These are phyloP conservation scores for Suillus sp. DNA, from an alignment of 768 basidiomycete species.

Conservation along the genomic window DNA sequence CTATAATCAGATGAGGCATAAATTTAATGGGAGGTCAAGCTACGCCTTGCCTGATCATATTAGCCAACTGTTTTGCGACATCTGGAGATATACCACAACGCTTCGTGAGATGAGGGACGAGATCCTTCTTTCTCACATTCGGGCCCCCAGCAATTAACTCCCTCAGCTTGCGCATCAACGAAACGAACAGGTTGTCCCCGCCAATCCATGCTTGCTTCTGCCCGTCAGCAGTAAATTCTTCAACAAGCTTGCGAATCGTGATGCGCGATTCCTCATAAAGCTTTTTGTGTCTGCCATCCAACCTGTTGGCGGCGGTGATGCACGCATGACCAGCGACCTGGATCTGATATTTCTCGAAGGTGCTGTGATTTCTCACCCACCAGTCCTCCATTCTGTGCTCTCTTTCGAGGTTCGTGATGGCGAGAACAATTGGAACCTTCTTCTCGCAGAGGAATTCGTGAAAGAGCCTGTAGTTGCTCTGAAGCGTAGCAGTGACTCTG, in stretches of 20 bases:
- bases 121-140: constrained; percentile 23
- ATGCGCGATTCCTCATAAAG: constrained; percentile 25
- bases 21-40: background rate
- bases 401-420: constrained; percentile 35
- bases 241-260: constrained; percentile 21
- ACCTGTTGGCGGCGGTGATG: constrained; percentile 33
- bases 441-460: constrained; percentile 40
- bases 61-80: constrained; percentile 16
- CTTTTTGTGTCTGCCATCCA: constrained; percentile 24
- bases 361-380: constrained; percentile 18
- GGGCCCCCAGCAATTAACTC: constrained; percentile 22
- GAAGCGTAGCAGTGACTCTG: constrained; percentile 37
- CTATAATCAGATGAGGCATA: background rate
- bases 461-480: constrained; percentile 44
- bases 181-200: constrained; percentile 15
- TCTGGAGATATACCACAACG: constrained; percentile 29
- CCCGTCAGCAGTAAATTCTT: constrained; percentile 5
- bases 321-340: constrained; percentile 35
- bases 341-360: constrained; percentile 30
- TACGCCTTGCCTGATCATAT: background rate
- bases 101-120: constrained; percentile 28
- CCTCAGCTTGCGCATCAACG: constrained; percentile 29
- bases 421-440: constrained; percentile 29
- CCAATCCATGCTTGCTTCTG: too few species aligned
- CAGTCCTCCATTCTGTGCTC: constrained; percentile 21